Evolutionary conservation across 805 yeast species (phyloP).

Genomic region (Kuraishia floccosa): DNA sequence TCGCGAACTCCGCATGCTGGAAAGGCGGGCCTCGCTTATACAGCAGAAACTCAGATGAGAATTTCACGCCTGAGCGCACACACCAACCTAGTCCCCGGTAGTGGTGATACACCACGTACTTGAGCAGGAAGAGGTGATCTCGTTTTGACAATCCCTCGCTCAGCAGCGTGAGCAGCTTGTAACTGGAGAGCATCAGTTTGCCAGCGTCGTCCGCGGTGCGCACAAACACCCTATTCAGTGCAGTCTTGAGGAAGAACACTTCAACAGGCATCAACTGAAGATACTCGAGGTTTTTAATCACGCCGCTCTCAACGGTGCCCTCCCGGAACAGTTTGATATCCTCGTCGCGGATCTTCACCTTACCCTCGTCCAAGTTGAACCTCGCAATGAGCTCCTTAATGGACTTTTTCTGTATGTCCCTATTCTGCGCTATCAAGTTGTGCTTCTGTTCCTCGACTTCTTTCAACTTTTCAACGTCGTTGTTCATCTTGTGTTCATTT

Average conservation of each 20-base stretch:
- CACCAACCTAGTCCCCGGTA: slow-evolving; percentile 92
- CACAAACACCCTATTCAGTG: slow-evolving; percentile 19
- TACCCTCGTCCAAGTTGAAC: slow-evolving; percentile 1
- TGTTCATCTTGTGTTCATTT: slow-evolving; percentile 16
- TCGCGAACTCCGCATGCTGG: slow-evolving; percentile 83
- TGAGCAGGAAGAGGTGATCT: slow-evolving; percentile 31
- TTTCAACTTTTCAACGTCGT: slow-evolving; percentile 11
- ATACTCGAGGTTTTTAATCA: slow-evolving; percentile 25
- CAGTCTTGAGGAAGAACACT: slow-evolving; percentile 52
- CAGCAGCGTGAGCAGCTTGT: neutral
- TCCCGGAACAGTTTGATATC: slow-evolving; percentile 20
- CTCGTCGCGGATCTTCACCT: slow-evolving; percentile 18
- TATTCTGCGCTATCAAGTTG: neutral
- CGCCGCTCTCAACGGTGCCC: slow-evolving; percentile 9
- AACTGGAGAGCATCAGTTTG: neutral
- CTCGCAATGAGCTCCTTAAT: neutral
- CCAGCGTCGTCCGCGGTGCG: neutral
- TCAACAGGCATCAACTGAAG: slow-evolving; percentile 72
- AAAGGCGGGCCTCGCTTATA: slow-evolving; percentile 93
- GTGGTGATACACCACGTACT: slow-evolving; percentile 75
- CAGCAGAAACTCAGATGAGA: slow-evolving; percentile 76
- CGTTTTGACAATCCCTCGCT: slow-evolving; percentile 6
- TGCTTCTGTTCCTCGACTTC: slow-evolving; percentile 20
- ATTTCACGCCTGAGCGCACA: slow-evolving; percentile 82
- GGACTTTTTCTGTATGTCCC: neutral